These are phyloP conservation scores for Aspergillus fischeri DNA, from an alignment of 2,329 filamentous ascomycete species.

Conservation along the genomic window DNA sequence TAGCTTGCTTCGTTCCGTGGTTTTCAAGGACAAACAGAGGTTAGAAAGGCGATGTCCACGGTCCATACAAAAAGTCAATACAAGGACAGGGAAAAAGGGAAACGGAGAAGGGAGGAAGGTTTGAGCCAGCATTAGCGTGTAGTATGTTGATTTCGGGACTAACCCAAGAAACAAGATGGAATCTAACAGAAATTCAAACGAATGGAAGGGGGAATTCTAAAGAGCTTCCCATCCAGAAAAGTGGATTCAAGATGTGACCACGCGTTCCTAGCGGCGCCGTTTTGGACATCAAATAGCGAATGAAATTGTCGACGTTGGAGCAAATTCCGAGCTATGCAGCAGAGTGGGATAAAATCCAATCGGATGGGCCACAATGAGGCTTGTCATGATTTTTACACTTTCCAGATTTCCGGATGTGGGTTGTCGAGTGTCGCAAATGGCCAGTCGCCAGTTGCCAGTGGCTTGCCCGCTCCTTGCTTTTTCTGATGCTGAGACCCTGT, in stretches of 20 bases:
- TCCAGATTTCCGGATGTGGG: neutral
- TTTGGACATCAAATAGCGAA: conserved; percentile 9
- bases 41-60: neutral
- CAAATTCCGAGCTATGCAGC: conserved; percentile 10
- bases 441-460: neutral
- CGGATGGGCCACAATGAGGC: conserved; percentile 11
- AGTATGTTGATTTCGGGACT: conserved; percentile 6
- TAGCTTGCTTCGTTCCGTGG: conserved; percentile 12
- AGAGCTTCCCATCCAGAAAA: neutral
- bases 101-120: neutral
- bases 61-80: neutral
- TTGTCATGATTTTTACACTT: neutral
- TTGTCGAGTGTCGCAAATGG: neutral
- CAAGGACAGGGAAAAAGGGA: neutral
- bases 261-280: conserved; percentile 21
- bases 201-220: conserved; percentile 3
- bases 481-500: neutral
- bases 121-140: conserved; percentile 6
- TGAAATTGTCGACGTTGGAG: conserved; percentile 6
- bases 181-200: conserved; percentile 10
- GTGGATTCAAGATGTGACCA: conserved; percentile 8
- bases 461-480: neutral
- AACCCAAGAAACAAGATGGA: conserved; percentile 5
- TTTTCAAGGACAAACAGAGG: neutral
- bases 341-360: conserved; percentile 14